A percentile compares a stretch with the other conserved stretches of the same genome.
Evolutionary conservation across 2,329 filamentous ascomycete species (phyloP).

Genomic region (Cladosporium oxysporum): DNA sequence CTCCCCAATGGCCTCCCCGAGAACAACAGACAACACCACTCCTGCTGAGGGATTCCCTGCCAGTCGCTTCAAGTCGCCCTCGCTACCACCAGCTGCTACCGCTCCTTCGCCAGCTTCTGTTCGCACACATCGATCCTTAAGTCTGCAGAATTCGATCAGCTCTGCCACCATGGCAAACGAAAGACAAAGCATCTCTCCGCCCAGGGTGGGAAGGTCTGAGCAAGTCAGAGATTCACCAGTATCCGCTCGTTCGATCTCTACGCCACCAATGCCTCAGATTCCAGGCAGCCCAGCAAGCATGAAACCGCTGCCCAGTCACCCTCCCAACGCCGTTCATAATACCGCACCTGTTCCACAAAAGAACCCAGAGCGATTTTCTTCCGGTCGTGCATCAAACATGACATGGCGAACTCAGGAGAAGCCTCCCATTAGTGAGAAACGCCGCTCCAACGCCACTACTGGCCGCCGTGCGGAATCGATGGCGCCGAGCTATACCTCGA

Average conservation of each 20-base stretch:
- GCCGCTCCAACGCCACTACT: conserved; percentile 10
- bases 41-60: not conserved
- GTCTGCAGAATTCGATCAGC: not conserved
- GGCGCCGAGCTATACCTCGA: conserved; percentile 16
- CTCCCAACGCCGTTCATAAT: not conserved
- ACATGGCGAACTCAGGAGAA: conserved; percentile 1
- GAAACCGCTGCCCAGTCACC: conserved; percentile 13
- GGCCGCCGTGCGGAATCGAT: conserved; percentile 13
- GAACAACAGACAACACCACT: not conserved
- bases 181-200: conserved; percentile 8
- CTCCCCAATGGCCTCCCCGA: conserved; percentile 3
- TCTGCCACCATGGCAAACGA: not conserved
- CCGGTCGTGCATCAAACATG: conserved; percentile 6
- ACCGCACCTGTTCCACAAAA: not conserved
- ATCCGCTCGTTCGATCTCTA: conserved; percentile 4
- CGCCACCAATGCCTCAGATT: conserved; percentile 10
- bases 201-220: not conserved
- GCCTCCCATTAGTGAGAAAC: not conserved
- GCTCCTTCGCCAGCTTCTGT: conserved; percentile 12
- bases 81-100: not conserved
- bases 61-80: conserved; percentile 16
- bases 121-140: not conserved
- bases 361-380: conserved; percentile 9
- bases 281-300: conserved; percentile 16
- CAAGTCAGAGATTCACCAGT: conserved; percentile 17